These are phyloP conservation scores for Tricholoma sp. DNA, from an alignment of 768 basidiomycete species.

Conservation along the genomic window DNA sequence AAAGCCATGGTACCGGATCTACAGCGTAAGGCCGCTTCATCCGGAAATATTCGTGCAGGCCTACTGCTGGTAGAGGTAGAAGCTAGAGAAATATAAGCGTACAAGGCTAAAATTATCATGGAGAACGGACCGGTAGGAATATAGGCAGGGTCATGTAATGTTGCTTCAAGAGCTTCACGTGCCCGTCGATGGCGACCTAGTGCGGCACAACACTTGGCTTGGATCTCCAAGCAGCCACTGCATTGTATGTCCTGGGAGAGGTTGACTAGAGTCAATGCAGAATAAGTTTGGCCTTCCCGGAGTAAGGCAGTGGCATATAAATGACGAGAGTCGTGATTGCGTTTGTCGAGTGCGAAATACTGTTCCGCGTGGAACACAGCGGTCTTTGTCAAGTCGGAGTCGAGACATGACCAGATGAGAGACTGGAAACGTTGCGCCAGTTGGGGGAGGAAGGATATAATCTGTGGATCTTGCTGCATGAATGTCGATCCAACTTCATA, in stretches of 20 bases:
- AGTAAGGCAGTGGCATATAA: constrained; percentile 78
- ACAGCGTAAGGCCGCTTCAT: constrained; percentile 72
- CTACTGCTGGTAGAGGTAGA: constrained; percentile 56
- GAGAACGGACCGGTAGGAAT: constrained; percentile 51
- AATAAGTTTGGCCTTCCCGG: constrained; percentile 64
- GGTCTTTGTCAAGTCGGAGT: constrained; percentile 70
- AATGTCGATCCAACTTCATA: constrained; percentile 16
- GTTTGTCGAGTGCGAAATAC: constrained; percentile 65
- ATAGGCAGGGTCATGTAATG: constrained; percentile 47
- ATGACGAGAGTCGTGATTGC: constrained; percentile 78
- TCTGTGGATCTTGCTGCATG: constrained; percentile 55
- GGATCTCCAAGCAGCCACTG: constrained; percentile 73
- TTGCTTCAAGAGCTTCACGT: constrained; percentile 62
- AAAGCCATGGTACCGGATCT: constrained; percentile 70
- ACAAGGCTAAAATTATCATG: constrained; percentile 4
- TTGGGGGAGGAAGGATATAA: constrained; percentile 43
- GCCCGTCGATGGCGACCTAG: constrained; percentile 78
- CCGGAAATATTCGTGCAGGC: constrained; percentile 56
- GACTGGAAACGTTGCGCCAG: constrained; percentile 66
- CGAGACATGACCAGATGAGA: constrained; percentile 81
- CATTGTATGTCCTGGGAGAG: constrained; percentile 57
- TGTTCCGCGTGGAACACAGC: constrained; percentile 90
- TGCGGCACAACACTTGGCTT: constrained; percentile 66
- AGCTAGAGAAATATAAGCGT: constrained; percentile 29
- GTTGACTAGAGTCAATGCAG: constrained; percentile 69